Percentiles rank a stretch among this genome's conserved stretches.
Evolutionary conservation across 2,329 filamentous ascomycete species (phyloP).

Genomic region (Seiridium unicorne): DNA sequence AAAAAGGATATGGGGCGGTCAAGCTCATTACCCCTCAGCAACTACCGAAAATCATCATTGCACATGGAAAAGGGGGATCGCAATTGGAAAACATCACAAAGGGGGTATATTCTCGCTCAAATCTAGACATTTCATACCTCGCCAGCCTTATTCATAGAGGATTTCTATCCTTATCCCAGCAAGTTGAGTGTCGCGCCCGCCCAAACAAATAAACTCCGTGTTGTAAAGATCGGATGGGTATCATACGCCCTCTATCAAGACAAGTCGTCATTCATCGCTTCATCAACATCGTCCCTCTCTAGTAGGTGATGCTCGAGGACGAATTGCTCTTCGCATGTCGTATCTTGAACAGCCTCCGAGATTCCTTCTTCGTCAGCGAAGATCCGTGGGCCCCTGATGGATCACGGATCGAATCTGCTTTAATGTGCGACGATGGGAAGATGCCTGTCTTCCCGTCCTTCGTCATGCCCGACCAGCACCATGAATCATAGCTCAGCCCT

Average conservation of each 20-base stretch:
- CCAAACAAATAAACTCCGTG: neutral
- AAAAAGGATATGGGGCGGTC: too few relatives aligned
- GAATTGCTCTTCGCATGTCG: constrained; percentile 1
- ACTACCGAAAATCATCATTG: too few relatives aligned
- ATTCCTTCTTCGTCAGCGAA: constrained; percentile 13
- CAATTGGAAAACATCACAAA: too few relatives aligned
- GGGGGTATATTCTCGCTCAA: neutral
- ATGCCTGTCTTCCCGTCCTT: constrained; percentile 51
- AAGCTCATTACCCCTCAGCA: too few relatives aligned
- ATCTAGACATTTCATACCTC: neutral
- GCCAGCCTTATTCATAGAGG: too few relatives aligned
- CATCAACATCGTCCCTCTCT: neutral
- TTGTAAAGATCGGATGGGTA: neutral
- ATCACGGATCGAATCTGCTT: constrained; percentile 42
- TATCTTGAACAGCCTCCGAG: neutral
- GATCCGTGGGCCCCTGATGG: constrained; percentile 16
- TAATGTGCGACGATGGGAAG: constrained; percentile 50
- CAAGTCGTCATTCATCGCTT: neutral
- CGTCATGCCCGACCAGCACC: constrained; percentile 57
- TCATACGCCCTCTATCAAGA: too few relatives aligned
- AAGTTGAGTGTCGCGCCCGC: neutral
- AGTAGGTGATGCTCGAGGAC: neutral
- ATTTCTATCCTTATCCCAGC: too few relatives aligned
- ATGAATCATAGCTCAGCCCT: constrained; percentile 48
- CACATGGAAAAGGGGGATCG: too few relatives aligned